phyloP scores from a whole-genome alignment of 495 filamentous ascomycete genomes.

The Neohortaea acidophila region DNA sequence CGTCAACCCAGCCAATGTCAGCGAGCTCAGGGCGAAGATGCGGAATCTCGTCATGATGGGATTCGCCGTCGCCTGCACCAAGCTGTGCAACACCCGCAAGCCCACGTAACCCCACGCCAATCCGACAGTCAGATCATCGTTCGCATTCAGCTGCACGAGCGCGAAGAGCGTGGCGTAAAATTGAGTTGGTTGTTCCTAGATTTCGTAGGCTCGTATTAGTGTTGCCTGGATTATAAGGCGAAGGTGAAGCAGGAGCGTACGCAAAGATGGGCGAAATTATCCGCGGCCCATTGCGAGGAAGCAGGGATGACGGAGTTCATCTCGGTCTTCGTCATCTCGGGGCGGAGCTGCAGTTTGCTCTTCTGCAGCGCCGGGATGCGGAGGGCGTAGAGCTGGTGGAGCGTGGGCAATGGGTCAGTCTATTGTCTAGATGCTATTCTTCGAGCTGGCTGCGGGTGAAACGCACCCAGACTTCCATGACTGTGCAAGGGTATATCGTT shows the following conservation, averaged over 20 bases:
- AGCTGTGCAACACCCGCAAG: slow-evolving; percentile 17
- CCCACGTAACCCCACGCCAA: slow-evolving; percentile 22
- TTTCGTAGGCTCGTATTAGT: too few species aligned
- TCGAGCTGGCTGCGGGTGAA: too few species aligned
- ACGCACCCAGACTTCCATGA: too few species aligned
- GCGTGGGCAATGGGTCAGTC: too few species aligned
- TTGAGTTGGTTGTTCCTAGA: slow-evolving; percentile 21
- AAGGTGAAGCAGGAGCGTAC: too few species aligned
- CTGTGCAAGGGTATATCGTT: too few species aligned
- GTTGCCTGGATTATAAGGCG: too few species aligned
- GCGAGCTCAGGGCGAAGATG: slow-evolving; percentile 12
- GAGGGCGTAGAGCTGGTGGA: slow-evolving; percentile 21
- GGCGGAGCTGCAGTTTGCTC: slow-evolving; percentile 2
- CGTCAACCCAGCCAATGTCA: slow-evolving; percentile 18
- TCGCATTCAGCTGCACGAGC: slow-evolving; percentile 8
- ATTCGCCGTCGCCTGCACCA: slow-evolving; percentile 18
- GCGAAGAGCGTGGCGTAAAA: slow-evolving; percentile 22
- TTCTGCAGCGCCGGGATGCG: slow-evolving; percentile 13
- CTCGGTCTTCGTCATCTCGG: neutral
- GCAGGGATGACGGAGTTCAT: neutral
- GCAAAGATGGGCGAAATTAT: neutral
- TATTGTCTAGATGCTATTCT: too few species aligned
- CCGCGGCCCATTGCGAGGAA: neutral
- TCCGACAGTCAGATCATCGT: slow-evolving; percentile 8
- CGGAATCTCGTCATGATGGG: slow-evolving; percentile 18